Conservation (phyloP, 257 asterid genomes). For the Solanum appendiculatum region DNA sequence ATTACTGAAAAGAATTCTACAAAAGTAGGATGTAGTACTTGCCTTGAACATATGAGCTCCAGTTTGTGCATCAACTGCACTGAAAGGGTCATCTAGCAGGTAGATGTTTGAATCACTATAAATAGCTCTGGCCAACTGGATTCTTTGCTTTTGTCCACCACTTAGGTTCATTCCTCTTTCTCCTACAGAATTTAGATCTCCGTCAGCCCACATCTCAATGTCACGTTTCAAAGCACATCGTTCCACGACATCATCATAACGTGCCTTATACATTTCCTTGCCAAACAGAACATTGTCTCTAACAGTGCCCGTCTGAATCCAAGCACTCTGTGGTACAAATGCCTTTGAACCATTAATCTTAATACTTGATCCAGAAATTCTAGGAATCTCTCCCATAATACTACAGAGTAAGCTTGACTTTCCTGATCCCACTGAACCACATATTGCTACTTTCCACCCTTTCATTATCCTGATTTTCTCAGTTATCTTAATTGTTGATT, state of each 20-base stretch:
- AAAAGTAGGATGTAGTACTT: not conserved
- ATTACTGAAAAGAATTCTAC: not conserved
- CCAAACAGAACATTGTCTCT: constrained; percentile 76
- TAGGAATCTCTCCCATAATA: constrained; percentile 67
- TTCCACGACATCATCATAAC: constrained; percentile 52
- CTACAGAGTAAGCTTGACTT: constrained; percentile 68
- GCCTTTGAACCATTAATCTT: constrained; percentile 63
- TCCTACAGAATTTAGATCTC: constrained; percentile 60
- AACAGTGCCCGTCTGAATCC: constrained; percentile 85
- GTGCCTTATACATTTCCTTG: constrained; percentile 44
- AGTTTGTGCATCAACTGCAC: constrained; percentile 84
- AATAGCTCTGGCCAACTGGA: constrained; percentile 78
- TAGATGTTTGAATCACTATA: constrained; percentile 58
- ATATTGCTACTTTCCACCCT: constrained; percentile 65
- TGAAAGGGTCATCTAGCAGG: constrained; percentile 77
- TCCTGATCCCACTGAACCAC: constrained; percentile 86
- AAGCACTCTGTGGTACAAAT: constrained; percentile 75
- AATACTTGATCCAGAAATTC: constrained; percentile 47
- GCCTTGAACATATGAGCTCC: constrained; percentile 86
- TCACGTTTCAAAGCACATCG: constrained; percentile 71
- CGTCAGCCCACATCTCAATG: constrained; percentile 50
- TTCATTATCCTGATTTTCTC: constrained; percentile 34
- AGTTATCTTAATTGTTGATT: constrained; percentile 38
- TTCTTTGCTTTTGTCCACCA: constrained; percentile 82
- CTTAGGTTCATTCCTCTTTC: constrained; percentile 72